These are phyloP conservation scores for Saccharomycopsis hybrid DNA, from an alignment of 1,139 yeast species.

Conservation along the genomic window DNA sequence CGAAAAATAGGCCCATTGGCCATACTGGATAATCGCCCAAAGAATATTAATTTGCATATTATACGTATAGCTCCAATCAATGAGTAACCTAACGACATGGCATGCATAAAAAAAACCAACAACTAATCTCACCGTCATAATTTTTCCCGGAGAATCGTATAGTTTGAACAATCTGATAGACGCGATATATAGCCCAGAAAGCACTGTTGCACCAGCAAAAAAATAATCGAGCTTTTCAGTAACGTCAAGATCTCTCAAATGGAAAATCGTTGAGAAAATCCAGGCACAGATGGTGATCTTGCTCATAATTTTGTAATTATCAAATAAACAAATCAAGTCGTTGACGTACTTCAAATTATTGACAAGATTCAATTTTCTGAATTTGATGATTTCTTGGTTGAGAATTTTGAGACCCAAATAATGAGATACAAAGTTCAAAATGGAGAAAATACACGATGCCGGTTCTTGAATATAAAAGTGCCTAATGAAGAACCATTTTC, in stretches of 20 bases:
- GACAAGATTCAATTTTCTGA: constrained; percentile 23
- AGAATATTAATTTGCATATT: constrained; percentile 87
- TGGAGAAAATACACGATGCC: constrained; percentile 71
- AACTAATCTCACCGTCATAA: constrained; percentile 25
- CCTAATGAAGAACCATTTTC: constrained; percentile 92
- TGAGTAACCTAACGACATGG: constrained; percentile 62
- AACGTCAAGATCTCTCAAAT: constrained; percentile 67
- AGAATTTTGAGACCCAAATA: constrained; percentile 47
- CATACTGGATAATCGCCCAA: constrained; percentile 71
- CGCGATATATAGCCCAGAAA: constrained; percentile 70
- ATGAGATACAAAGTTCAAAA: constrained; percentile 76
- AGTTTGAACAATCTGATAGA: constrained; percentile 50
- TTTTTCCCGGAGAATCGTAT: constrained; percentile 34
- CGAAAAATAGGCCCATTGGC: constrained; percentile 39
- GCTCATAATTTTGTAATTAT: constrained; percentile 33
- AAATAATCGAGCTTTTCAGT: constrained; percentile 89
- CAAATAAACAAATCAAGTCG: constrained; percentile 14
- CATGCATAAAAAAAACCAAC: constrained; percentile 45
- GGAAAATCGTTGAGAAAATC: constrained; percentile 81
- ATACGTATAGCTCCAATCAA: constrained; percentile 86
- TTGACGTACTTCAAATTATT: constrained; percentile 13
- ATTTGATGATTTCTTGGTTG: constrained; percentile 23
- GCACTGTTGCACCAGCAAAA: constrained; percentile 84
- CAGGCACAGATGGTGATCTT: constrained; percentile 79
- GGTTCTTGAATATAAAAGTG: constrained; percentile 76